phyloP scores from a whole-genome alignment of 169 alveolate species.

The Plasmodium ovale region DNA sequence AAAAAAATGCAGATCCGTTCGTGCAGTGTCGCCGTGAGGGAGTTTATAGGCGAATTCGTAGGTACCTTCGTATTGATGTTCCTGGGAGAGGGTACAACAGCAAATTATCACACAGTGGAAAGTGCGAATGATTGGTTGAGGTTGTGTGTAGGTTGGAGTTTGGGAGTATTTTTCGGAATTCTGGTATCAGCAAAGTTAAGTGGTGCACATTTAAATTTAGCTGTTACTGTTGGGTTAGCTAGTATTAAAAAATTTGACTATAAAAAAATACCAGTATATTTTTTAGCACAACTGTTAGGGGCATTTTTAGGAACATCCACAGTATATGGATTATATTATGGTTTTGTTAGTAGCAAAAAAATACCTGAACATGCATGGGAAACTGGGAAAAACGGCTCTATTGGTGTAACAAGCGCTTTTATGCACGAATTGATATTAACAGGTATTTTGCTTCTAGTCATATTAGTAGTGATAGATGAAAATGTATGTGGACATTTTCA shows the following conservation, averaged over 20 bases:
- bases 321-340: conserved; percentile 50
- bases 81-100: conserved; percentile 75
- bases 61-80: conserved; percentile 74
- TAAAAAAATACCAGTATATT: conserved; percentile 65
- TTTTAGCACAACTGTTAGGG: conserved; percentile 73
- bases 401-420: conserved; percentile 62
- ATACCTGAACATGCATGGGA: conserved; percentile 61
- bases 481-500: conserved; percentile 49
- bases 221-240: conserved; percentile 62
- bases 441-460: conserved; percentile 64
- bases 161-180: conserved; percentile 75
- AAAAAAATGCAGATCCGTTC: conserved; percentile 13
- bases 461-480: conserved; percentile 60
- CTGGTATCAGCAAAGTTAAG: conserved; percentile 67
- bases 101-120: conserved; percentile 21
- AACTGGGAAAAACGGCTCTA: conserved; percentile 11
- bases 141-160: conserved; percentile 76
- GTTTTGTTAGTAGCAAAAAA: background rate
- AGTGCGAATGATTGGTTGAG: conserved; percentile 46
- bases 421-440: conserved; percentile 67
- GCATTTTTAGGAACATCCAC: conserved; percentile 67
- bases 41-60: conserved; percentile 67
- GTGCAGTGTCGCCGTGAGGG: conserved; percentile 6
- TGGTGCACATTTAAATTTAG: conserved; percentile 79
- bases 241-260: conserved; percentile 63